Evolutionary conservation across 176 grass and related monocot genomes (phyloP).

Genomic region (Ananas comosus): DNA sequence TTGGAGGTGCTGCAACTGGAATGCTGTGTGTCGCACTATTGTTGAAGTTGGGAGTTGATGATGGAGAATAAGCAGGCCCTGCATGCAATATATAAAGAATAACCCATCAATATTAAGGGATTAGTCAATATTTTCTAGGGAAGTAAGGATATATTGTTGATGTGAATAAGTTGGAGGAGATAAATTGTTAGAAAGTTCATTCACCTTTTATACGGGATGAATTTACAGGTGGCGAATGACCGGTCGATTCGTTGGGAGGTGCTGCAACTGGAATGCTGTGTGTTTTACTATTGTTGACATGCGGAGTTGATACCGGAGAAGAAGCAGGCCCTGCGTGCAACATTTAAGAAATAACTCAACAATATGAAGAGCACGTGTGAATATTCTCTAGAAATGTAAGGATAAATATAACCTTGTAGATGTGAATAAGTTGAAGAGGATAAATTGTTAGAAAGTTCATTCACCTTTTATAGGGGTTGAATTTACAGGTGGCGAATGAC

Average conservation of each 20-base stretch:
- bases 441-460: no score
- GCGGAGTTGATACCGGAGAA: no score
- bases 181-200: constrained; percentile 13
- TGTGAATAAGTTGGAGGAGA: constrained; percentile 22
- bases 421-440: no score
- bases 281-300: no score
- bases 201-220: background rate
- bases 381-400: no score
- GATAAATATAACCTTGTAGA: background rate
- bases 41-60: constrained; percentile 17
- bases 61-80: constrained; percentile 41
- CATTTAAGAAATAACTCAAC: no score
- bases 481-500: constrained; percentile 32
- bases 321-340: no score
- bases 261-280: background rate
- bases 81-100: constrained; percentile 4
- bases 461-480: background rate
- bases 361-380: no score
- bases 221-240: constrained; percentile 17
- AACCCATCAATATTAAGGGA: background rate
- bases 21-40: constrained; percentile 11
- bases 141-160: background rate
- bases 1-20: constrained; percentile 41
- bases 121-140: constrained; percentile 12
- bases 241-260: background rate